Percentiles rank a stretch among this genome's conserved stretches.
These are phyloP conservation scores for Oidiodendron maius DNA, from an alignment of 495 filamentous ascomycete genomes.

Conservation along the genomic window DNA sequence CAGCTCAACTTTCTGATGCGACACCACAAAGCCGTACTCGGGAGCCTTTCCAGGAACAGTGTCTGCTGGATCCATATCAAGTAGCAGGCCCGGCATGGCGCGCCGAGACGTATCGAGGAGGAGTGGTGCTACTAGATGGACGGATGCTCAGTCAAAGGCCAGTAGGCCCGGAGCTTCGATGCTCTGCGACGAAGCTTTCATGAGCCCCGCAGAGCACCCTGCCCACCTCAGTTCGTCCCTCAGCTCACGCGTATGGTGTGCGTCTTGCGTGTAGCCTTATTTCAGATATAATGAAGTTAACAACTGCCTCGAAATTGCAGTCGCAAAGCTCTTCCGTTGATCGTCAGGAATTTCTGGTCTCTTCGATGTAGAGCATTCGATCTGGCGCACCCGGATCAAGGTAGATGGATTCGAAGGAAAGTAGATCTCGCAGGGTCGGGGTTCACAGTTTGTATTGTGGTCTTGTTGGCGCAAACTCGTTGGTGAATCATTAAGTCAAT, in stretches of 20 bases:
- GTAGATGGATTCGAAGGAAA: no score
- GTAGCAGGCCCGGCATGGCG: constrained; percentile 25
- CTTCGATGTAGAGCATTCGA: no score
- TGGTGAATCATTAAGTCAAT: not conserved
- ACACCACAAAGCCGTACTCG: constrained; percentile 51
- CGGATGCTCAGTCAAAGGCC: constrained; percentile 4
- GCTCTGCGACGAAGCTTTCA: constrained; percentile 6
- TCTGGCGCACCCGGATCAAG: no score
- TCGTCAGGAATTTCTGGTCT: no score
- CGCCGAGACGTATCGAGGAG: not conserved
- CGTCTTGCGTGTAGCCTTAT: no score
- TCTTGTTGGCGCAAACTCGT: no score
- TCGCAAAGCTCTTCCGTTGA: not conserved
- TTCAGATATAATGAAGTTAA: no score
- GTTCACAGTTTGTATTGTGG: no score
- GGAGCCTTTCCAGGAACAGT: constrained; percentile 20
- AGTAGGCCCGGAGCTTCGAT: constrained; percentile 9
- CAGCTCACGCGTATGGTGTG: not conserved
- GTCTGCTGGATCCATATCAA: constrained; percentile 28
- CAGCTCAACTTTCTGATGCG: constrained; percentile 81
- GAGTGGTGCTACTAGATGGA: not conserved
- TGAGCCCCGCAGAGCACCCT: constrained; percentile 1
- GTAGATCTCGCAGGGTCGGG: no score
- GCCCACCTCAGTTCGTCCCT: not conserved
- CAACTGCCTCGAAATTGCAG: no score